Percentiles rank a stretch among this genome's conserved stretches.
These are phyloP conservation scores for Arxiozyma slooffiae DNA, from an alignment of 1,139 yeast species.

Conservation along the genomic window DNA sequence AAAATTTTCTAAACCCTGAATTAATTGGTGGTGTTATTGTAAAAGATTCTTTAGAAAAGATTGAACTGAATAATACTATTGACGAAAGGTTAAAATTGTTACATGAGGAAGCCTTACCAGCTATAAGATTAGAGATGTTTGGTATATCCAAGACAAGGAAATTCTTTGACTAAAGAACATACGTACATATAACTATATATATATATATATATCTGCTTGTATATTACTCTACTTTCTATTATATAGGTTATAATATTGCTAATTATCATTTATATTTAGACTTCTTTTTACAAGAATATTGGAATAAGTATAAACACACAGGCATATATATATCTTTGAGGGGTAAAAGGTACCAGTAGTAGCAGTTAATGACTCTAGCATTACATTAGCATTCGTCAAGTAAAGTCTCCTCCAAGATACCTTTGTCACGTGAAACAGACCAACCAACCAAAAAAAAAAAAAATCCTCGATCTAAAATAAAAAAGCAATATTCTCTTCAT, in stretches of 20 bases:
- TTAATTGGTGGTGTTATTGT: slow-evolving; percentile 81
- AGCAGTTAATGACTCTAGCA: too few relatives aligned
- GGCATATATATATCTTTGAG: too few relatives aligned
- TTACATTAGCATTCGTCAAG: too few relatives aligned
- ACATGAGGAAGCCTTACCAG: slow-evolving; percentile 82
- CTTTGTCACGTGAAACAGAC: too few relatives aligned
- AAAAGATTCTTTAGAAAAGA: slow-evolving; percentile 63
- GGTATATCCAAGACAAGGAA: slow-evolving; percentile 83
- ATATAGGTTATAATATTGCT: background rate
- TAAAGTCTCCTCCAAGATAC: too few relatives aligned
- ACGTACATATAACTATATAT: background rate
- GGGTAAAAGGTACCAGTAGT: too few relatives aligned
- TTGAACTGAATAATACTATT: slow-evolving; percentile 83
- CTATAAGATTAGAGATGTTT: slow-evolving; percentile 79
- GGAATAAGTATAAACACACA: background rate
- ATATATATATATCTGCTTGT: background rate
- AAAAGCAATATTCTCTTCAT: too few relatives aligned
- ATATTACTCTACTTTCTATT: background rate
- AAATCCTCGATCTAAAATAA: too few relatives aligned
- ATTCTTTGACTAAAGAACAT: slow-evolving; percentile 61
- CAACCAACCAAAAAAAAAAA: too few relatives aligned
- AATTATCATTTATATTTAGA: background rate
- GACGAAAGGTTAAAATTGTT: slow-evolving; percentile 85
- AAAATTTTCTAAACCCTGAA: slow-evolving; percentile 49
- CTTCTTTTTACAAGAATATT: too few relatives aligned